These are phyloP conservation scores for Melaleuca alternifolia DNA, from an alignment of 345 rosid species.

Conservation along the genomic window DNA sequence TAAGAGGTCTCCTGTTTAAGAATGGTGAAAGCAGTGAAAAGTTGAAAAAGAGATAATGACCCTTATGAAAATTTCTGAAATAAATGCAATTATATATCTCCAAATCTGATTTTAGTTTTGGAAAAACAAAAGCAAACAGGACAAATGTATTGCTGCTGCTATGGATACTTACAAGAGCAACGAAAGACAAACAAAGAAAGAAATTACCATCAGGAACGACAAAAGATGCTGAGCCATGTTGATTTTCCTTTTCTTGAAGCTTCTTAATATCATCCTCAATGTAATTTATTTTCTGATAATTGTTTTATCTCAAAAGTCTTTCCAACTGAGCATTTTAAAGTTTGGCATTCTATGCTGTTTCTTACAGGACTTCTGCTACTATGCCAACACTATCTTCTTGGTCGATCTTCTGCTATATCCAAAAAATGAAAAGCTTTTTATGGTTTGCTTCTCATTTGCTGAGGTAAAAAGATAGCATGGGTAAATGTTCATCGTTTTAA, in stretches of 20 bases:
- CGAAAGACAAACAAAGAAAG: neutral
- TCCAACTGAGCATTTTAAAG: neutral
- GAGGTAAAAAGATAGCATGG: conserved; percentile 34
- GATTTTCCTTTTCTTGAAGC: neutral
- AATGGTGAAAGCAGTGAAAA: neutral
- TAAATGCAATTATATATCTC: neutral
- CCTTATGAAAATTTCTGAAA: neutral
- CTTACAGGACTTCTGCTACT: conserved; percentile 88
- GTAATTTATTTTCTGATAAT: neutral
- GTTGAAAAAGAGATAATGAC: neutral
- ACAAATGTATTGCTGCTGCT: too few relatives aligned
- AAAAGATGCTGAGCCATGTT: neutral
- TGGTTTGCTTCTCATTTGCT: conserved; percentile 97
- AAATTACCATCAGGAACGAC: neutral
- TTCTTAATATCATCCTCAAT: neutral
- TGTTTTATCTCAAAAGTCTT: neutral
- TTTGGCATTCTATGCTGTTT: neutral
- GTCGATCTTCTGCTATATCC: conserved; percentile 75
- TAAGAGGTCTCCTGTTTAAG: neutral
- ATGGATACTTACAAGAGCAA: neutral
- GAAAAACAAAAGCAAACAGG: too few relatives aligned
- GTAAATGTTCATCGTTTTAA: neutral
- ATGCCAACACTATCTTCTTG: conserved; percentile 94
- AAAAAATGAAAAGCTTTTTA: conserved; percentile 76
- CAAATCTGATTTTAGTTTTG: neutral